A percentile compares a stretch with the other conserved stretches of the same genome.
Conservation (phyloP, 2,329 filamentous ascomycete genomes). For the Diaporthe citrichinensis region DNA sequence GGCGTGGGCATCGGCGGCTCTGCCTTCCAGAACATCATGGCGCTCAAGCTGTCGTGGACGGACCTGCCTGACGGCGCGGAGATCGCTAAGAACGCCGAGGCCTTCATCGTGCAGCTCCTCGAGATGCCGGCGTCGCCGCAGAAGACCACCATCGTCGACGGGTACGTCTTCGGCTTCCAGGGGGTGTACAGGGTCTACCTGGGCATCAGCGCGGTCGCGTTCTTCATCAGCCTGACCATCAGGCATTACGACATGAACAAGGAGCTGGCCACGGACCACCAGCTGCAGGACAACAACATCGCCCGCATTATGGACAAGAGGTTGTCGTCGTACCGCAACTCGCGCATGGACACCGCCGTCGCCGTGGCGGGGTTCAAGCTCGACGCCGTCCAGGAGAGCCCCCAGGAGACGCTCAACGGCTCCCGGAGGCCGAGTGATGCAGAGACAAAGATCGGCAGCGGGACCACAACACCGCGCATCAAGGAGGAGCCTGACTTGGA, state of each 20-base stretch:
- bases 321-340: slow-evolving; percentile 30
- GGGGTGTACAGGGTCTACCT: slow-evolving; percentile 69
- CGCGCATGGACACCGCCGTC: slow-evolving; percentile 18
- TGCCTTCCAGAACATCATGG: slow-evolving; percentile 58
- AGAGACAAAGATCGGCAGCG: slow-evolving; percentile 21
- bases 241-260: slow-evolving; percentile 63
- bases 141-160: slow-evolving; percentile 43
- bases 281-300: slow-evolving; percentile 53
- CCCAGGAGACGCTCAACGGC: slow-evolving; percentile 15
- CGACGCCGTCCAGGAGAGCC: slow-evolving; percentile 23
- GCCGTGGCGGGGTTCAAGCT: neutral
- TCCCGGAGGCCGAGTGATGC: slow-evolving; percentile 22
- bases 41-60: slow-evolving; percentile 49
- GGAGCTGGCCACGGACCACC: slow-evolving; percentile 63
- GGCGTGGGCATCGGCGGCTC: slow-evolving; percentile 58
- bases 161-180: slow-evolving; percentile 67
- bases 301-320: slow-evolving; percentile 36
- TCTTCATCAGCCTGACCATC: slow-evolving; percentile 66
- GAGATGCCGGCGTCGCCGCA: slow-evolving; percentile 43
- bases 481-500: neutral
- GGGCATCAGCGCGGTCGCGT: slow-evolving; percentile 62
- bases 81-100: slow-evolving; percentile 50
- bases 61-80: slow-evolving; percentile 46
- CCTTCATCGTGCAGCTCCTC: slow-evolving; percentile 45
- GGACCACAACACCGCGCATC: slow-evolving; percentile 1